phyloP scores from a whole-genome alignment of 352 stramenopile genomes.

The Peronospora destructor region DNA sequence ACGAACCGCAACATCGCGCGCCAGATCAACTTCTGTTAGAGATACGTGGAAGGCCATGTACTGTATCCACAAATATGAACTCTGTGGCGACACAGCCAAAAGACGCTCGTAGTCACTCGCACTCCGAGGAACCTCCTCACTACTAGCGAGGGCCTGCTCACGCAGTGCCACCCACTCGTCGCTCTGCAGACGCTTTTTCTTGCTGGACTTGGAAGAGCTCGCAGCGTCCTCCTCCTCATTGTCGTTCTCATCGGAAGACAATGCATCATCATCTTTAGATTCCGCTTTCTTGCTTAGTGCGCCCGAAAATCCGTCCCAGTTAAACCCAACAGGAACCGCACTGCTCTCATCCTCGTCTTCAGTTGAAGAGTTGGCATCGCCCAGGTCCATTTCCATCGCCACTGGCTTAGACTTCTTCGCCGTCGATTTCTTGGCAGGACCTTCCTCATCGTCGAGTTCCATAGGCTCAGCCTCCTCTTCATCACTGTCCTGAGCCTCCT shows the following conservation, averaged over 20 bases:
- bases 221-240: constrained; percentile 40
- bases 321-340: constrained; percentile 60
- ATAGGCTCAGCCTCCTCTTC: constrained; percentile 50
- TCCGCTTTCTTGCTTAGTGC: constrained; percentile 48
- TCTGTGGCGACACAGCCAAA: constrained; percentile 90
- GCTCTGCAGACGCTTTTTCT: constrained; percentile 87
- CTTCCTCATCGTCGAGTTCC: constrained; percentile 46
- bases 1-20: constrained; percentile 88
- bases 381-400: constrained; percentile 36
- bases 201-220: constrained; percentile 80
- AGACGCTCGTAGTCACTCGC: constrained; percentile 93
- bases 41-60: constrained; percentile 98
- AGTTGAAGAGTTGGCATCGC: constrained; percentile 52
- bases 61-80: constrained; percentile 94
- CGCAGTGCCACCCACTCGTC: constrained; percentile 92
- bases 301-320: constrained; percentile 81
- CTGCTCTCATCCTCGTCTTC: constrained; percentile 44
- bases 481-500: constrained; percentile 39
- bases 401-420: constrained; percentile 34
- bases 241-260: constrained; percentile 49
- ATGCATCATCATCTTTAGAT: constrained; percentile 37
- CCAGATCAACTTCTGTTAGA: constrained; percentile 89
- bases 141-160: constrained; percentile 89
- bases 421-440: constrained; percentile 28
- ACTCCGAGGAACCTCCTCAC: constrained; percentile 88